phyloP scores from a whole-genome alignment of 2,329 filamentous ascomycete genomes.

The Cladosporium cucumerinum region DNA sequence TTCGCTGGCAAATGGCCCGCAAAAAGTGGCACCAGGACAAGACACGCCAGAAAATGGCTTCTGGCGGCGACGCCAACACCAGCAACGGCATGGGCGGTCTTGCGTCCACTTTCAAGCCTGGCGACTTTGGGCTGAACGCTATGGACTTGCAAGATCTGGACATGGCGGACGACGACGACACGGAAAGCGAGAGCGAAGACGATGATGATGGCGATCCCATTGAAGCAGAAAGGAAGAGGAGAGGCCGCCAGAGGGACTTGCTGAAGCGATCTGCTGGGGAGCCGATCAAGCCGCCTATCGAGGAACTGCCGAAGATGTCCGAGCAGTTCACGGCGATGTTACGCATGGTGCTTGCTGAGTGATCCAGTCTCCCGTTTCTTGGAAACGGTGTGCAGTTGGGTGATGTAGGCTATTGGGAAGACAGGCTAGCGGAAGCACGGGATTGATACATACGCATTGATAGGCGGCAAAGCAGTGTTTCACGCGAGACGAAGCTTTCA shows the following conservation, averaged over 20 bases:
- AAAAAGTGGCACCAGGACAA: constrained; percentile 99
- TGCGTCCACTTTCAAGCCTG: constrained; percentile 62
- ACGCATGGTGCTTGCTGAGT: constrained; percentile 33
- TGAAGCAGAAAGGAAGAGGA: constrained; percentile 73
- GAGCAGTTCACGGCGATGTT: constrained; percentile 36
- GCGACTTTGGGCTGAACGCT: constrained; percentile 86
- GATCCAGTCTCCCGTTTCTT: neutral
- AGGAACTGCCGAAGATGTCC: constrained; percentile 35
- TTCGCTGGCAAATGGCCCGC: constrained; percentile 88
- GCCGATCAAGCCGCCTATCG: constrained; percentile 36
- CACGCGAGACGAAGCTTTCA: constrained; percentile 2
- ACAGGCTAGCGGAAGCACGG: neutral
- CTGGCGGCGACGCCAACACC: constrained; percentile 42
- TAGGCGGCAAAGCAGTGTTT: neutral
- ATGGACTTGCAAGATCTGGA: constrained; percentile 83
- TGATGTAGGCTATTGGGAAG: neutral
- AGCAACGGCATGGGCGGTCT: constrained; percentile 52
- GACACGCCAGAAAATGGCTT: constrained; percentile 98
- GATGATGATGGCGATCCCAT: constrained; percentile 76
- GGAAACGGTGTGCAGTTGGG: neutral
- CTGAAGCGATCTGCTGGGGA: constrained; percentile 47
- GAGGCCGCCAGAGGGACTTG: constrained; percentile 74
- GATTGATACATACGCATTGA: neutral
- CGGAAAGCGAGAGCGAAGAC: constrained; percentile 68
- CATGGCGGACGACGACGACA: constrained; percentile 69